These are phyloP conservation scores for Astragalus glycyphyllos DNA, from an alignment of 306 rosid genomes.

Conservation along the genomic window DNA sequence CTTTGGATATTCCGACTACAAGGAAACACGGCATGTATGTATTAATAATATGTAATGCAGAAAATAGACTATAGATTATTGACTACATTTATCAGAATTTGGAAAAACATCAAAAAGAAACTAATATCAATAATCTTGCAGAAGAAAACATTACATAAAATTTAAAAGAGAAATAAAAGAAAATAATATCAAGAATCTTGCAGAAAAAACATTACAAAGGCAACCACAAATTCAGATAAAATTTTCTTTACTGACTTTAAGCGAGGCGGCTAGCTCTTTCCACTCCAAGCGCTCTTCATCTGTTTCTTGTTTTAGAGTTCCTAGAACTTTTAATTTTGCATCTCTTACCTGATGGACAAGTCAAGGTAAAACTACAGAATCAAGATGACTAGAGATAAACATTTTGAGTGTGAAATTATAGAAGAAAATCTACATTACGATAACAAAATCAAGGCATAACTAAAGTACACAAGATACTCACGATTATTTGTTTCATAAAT, in stretches of 20 bases:
- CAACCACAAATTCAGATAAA: slow-evolving; percentile 6
- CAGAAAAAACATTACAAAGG: slow-evolving; percentile 11
- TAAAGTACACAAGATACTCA: background rate
- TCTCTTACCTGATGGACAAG: slow-evolving; percentile 77
- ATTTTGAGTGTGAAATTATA: slow-evolving; percentile 25
- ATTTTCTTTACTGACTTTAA: slow-evolving; percentile 63
- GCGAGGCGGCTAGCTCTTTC: slow-evolving; percentile 70
- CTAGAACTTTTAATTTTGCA: slow-evolving; percentile 79
- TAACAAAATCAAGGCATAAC: slow-evolving; percentile 6
- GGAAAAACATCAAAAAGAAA: background rate
- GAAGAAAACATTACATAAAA: slow-evolving; percentile 22
- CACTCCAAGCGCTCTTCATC: slow-evolving; percentile 77
- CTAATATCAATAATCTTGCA: background rate
- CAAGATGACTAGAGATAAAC: slow-evolving; percentile 23
- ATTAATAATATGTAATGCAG: slow-evolving; percentile 17
- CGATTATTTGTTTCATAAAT: slow-evolving; percentile 22
- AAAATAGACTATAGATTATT: background rate
- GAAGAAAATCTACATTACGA: slow-evolving; percentile 29
- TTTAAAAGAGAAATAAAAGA: too few species aligned
- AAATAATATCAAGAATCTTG: background rate
- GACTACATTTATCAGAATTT: slow-evolving; percentile 9
- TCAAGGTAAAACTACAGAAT: slow-evolving; percentile 39
- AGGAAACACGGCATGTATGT: slow-evolving; percentile 37
- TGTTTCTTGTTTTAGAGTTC: slow-evolving; percentile 72
- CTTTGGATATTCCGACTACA: slow-evolving; percentile 89